Evolutionary conservation across 352 stramenopile species (phyloP), one percentile per base, ranked within the genome.

Genomic region (Halophytophthora batemanensis): DNA sequence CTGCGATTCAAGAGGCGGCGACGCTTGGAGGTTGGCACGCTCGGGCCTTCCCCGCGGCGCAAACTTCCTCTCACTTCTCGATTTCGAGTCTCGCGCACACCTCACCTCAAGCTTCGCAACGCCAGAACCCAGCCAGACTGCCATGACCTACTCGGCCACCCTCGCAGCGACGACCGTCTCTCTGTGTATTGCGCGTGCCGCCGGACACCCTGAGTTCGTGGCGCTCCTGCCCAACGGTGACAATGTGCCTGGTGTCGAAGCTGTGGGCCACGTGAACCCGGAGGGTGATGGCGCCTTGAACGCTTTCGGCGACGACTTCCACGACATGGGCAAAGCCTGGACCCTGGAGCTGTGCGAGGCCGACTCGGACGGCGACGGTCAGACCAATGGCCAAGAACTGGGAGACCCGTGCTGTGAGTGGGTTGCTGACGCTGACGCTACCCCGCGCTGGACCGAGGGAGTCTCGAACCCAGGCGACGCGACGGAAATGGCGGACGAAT

Each of bases 381-480:
- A 66, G 17, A 86, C 66, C 36, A 87, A 89, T 44, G 78, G 76
- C 29, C 49, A 82, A 51, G 78, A 89, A 38, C 61, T 88, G 0
- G 78, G 74, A 17, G 78, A 86, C 51, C 77, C 74, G 35, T 68
- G 60, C 59, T 87, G 74, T 46, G 34, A 58, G 31, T 83, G 66
- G 64, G 60, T 10, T 38, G 19, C 21, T 14, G 48, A 39, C 39
- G 18, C 42, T 3, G 50, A 63, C 48, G 41, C 45, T 34, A 18
- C 13, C 14, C 31, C 31, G 49, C 40, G 40, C 12, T 64, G 48
- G 46, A 61, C 21, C 0, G 44, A 22, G 1, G 62, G 52, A 12
- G 33, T 62, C 18, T 68, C 58, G 6, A 28, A 60, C 17, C 63
- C 50, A 25, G 54, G 57, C 14, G 54, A 61, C 34, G 40, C 48